These are phyloP conservation scores for Chlamydomonas sp. DNA, from an alignment of 139 green algal species.

Conservation along the genomic window DNA sequence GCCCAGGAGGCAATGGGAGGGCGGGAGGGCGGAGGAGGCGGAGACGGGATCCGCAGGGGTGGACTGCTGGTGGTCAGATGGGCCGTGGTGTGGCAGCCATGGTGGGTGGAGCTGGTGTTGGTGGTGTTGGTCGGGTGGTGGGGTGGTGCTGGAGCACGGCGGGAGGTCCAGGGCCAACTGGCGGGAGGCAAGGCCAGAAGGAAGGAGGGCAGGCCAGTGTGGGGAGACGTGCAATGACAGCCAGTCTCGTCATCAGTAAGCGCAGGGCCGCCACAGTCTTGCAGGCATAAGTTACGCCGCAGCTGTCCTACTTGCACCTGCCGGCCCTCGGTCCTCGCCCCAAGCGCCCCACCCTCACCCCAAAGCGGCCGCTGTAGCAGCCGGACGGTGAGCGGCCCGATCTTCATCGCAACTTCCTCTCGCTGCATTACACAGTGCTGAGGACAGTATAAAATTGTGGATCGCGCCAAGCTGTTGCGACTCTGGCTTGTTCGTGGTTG, in stretches of 20 bases:
- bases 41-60: background rate
- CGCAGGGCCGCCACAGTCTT: background rate
- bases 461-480: too few species aligned
- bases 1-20: slow-evolving; percentile 15
- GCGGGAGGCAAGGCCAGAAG: too few species aligned
- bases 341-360: background rate
- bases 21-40: background rate
- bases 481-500: too few species aligned
- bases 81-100: background rate
- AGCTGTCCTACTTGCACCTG: too few species aligned
- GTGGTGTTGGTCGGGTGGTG: too few species aligned
- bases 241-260: too few species aligned
- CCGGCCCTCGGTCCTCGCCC: background rate
- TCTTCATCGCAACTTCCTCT: background rate
- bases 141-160: too few species aligned
- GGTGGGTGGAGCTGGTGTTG: background rate
- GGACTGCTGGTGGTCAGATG: background rate
- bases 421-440: slow-evolving; percentile 8
- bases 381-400: background rate
- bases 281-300: too few species aligned
- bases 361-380: background rate
- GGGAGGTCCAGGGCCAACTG: too few species aligned
- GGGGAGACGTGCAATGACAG: too few species aligned
- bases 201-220: too few species aligned
- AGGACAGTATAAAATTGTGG: too few species aligned